These are phyloP conservation scores for Fusarium ambrosium DNA, from an alignment of 2,329 filamentous ascomycete genomes.

Conservation along the genomic window DNA sequence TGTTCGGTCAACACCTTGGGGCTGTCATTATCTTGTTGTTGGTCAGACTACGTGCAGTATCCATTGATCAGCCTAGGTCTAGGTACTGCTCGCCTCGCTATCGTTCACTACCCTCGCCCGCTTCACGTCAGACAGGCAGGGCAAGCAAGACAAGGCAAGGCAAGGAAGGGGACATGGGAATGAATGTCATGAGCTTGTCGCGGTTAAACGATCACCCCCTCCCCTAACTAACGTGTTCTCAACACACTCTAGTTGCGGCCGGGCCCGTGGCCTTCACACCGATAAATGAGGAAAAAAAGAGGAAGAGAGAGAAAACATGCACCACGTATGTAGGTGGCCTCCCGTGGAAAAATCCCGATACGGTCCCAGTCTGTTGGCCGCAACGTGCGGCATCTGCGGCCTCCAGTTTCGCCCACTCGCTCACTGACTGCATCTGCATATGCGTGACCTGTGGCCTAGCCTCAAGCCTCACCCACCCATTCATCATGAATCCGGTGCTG, in stretches of 20 bases:
- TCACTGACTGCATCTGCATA: slow-evolving; percentile 14
- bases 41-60: neutral
- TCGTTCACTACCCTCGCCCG: neutral
- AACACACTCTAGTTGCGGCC: slow-evolving; percentile 34
- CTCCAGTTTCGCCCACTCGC: slow-evolving; percentile 14
- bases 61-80: neutral
- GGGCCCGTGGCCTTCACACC: slow-evolving; percentile 8
- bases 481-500: neutral
- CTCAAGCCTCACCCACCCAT: slow-evolving; percentile 9
- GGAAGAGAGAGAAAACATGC: neutral
- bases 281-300: slow-evolving; percentile 3
- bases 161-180: neutral
- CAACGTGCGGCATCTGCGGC: slow-evolving; percentile 32
- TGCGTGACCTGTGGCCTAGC: slow-evolving; percentile 25
- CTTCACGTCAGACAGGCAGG: neutral
- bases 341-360: slow-evolving; percentile 24
- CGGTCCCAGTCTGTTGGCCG: slow-evolving; percentile 44
- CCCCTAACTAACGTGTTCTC: slow-evolving; percentile 15
- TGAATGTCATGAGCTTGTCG: slow-evolving; percentile 2
- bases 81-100: neutral
- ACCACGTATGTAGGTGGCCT: slow-evolving; percentile 11
- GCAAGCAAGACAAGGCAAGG: neutral
- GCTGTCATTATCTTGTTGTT: neutral
- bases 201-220: slow-evolving; percentile 8
- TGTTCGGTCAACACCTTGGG: neutral